Percentiles rank a stretch among this genome's conserved stretches.
Evolutionary conservation across 106 monocot species (phyloP).

Genomic region (Cymbidium sinense): DNA sequence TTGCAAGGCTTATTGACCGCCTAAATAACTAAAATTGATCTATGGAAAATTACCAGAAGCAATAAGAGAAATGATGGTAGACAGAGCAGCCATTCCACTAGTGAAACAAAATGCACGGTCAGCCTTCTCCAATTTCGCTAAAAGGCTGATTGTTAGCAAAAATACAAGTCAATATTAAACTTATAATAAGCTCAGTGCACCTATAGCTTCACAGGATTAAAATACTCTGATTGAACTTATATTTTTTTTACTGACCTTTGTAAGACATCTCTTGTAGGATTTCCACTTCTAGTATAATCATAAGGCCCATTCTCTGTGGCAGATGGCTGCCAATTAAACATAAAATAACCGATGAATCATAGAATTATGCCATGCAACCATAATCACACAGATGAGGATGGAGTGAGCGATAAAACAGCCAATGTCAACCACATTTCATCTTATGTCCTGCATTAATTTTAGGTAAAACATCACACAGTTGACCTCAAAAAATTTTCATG

Average conservation of each 20-base stretch:
- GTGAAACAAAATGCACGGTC: slow-evolving; percentile 92
- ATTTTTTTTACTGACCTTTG: slow-evolving; percentile 51
- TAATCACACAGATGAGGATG: background rate
- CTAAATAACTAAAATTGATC: background rate
- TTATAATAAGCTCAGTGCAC: background rate
- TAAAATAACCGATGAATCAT: background rate
- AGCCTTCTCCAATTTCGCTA: slow-evolving; percentile 97
- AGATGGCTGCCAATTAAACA: slow-evolving; percentile 56
- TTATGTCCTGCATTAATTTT: background rate
- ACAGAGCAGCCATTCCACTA: slow-evolving; percentile 95
- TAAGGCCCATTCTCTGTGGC: slow-evolving; percentile 84
- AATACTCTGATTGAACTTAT: background rate
- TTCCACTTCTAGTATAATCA: slow-evolving; percentile 99
- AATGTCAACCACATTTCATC: background rate
- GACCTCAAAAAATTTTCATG: background rate
- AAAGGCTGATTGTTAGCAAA: slow-evolving; percentile 41
- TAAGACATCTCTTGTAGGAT: slow-evolving; percentile 95
- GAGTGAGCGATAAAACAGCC: slow-evolving; percentile 1
- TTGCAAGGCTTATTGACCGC: background rate
- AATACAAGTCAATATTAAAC: background rate
- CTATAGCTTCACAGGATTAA: background rate
- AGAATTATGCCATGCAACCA: background rate
- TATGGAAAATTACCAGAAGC: slow-evolving; percentile 38
- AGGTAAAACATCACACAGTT: background rate
- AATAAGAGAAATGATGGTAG: slow-evolving; percentile 67